Evolutionary conservation across 2,329 filamentous ascomycete genomes (phyloP), one percentile per base, ranked within the genome.

Genomic region (Cryphonectria naterciae): DNA sequence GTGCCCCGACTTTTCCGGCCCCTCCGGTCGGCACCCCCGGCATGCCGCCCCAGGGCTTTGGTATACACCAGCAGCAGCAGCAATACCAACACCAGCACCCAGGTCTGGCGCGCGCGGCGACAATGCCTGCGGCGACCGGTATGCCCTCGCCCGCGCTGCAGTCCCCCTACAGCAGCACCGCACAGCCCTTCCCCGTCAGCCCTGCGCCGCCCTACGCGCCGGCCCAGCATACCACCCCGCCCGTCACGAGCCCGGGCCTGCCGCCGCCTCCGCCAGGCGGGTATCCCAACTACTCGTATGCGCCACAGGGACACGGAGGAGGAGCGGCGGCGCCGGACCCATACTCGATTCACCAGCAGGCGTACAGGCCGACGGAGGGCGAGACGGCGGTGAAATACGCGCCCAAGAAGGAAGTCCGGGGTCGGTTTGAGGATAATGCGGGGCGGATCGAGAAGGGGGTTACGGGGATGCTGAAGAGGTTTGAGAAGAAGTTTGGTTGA

Each of bases 401-500:
- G 72, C 76, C 80, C 5, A 85, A 85, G 77, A 79, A 80, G 68
- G 85, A 88, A 69, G 77, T 79, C 4, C 79, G 81, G 72, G 87
- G 81, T 8, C 88, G 85, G 77, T 79, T 93, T 41, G 91, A 92
- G 76, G 87, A 90, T 78, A 86, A 88, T 72, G 88, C 91, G 0
- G 89, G 88, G 39, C 85, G 88, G 75, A 76, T 94, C 46, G 92
- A 94, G 81, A 89, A 89, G 79, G 90, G 91, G 1, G 87, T 94
- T 5, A 87, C 88, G 39, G 89, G 90, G 8, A 91, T 94, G 84
- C 80, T 94, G 74, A 93, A 91, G 86, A 93, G 91, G 82, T 86
- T 94, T 80, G 92, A 94, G 83, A 93, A 93, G 88, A 92, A 89
- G 78, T 90, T 91, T 81, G 86, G 85, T 0, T 89, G 76, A 79